Base-by-base conservation (phyloP, 2,329 filamentous ascomycete genomes). In the Endoconidiophora polonica region DNA sequence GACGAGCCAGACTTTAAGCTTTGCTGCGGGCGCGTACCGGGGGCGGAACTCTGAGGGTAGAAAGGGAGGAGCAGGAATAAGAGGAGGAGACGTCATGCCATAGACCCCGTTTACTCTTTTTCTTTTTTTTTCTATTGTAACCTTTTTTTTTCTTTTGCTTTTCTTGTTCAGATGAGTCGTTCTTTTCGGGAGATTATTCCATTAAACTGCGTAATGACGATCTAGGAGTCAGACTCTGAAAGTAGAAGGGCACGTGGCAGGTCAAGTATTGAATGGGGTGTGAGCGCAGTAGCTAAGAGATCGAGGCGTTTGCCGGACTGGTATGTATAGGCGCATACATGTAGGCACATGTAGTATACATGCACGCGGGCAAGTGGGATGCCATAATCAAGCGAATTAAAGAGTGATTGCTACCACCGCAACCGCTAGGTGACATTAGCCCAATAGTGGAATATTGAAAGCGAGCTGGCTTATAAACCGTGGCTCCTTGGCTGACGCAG, bases 1-100 rank as follows among this genome's bases (percentile, higher is more conserved):
- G 46, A 23, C 36, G 46, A 36, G 36, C 46, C n/a, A 33, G 46
- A 48, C 38, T 48, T 48, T 48, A 48, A 48, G 46, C 46, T 48
- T 23, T 48, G 36, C 24, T 18, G 7, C 12, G 37, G 24, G 38
- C 24, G 46, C 36, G 46, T 22, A 48, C 46, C 37, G 46, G 46
- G 46, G 46, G 46, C 46, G 46, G 46, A 48, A 48, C 9, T 18
- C 14, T 24, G 16, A 40, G 38, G 44, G 5, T 12, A 12, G 16
- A 18, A 18, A 40, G 38, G 29, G 29, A 33, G 29, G 29, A 33
- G 12, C 29, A 33, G 29, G 29, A 33, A 33, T 7, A 33, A 5
- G 29, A 33, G 29, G 6, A 33, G 29, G 29, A 33, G 29, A 33
- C 29, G 42, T 29, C 23, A 14, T 14, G 14, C 26, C 42, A 26